Evolutionary conservation across 192 early-diverging fungal genomes (phyloP).

Genomic region (Coemansia sp.): DNA sequence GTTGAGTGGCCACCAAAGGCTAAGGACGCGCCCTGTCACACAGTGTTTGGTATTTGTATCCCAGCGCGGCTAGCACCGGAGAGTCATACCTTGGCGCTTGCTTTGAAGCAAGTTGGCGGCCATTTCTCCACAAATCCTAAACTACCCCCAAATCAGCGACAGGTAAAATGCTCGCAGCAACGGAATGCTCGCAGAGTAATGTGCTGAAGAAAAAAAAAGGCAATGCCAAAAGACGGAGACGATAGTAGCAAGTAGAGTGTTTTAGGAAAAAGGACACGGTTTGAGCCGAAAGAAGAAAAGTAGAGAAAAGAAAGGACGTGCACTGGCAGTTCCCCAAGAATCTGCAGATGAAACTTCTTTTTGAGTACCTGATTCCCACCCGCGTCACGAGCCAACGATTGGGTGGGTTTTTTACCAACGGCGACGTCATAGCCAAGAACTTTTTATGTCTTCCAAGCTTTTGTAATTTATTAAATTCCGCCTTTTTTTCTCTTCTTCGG

Average conservation of each 20-base stretch:
- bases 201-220: not conserved
- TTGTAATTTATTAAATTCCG: not conserved
- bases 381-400: not conserved
- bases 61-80: too few species aligned
- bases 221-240: not conserved
- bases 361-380: not conserved
- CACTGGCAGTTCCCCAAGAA: not conserved
- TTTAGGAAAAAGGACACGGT: conserved; percentile 1
- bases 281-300: not conserved
- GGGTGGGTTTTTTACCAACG: not conserved
- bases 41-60: not conserved
- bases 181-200: not conserved
- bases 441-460: not conserved
- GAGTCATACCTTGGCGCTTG: conserved; percentile 44
- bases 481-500: not conserved
- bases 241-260: not conserved
- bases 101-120: conserved; percentile 30
- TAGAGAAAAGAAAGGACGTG: not conserved
- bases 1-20: not conserved
- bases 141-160: not conserved
- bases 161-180: not conserved
- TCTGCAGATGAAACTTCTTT: too few species aligned
- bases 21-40: not conserved
- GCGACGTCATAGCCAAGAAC: conserved; percentile 4
- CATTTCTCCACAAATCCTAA: conserved; percentile 23